phyloP scores from a whole-genome alignment of 148 eudicot species.

The Rhododendron williamsianum region DNA sequence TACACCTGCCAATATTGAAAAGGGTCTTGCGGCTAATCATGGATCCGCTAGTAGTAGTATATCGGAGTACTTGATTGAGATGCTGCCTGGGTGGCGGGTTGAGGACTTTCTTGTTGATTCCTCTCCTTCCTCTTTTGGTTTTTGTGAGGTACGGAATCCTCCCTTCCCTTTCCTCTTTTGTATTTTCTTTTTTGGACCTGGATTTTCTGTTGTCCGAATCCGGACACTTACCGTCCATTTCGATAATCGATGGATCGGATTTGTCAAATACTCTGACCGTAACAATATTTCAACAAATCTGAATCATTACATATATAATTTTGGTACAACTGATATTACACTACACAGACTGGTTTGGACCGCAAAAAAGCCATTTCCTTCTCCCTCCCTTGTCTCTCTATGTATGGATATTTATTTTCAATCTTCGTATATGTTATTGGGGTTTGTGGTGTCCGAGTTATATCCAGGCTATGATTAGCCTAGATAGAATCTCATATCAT shows the following conservation, averaged over 20 bases:
- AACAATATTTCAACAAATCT: no score
- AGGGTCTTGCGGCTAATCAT: not conserved
- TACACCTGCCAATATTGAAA: not conserved
- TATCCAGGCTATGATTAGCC: not conserved
- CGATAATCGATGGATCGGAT: no score
- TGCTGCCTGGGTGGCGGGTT: not conserved
- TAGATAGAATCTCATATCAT: not conserved
- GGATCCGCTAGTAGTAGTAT: not conserved
- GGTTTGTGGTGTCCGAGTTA: not conserved
- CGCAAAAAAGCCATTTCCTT: no score
- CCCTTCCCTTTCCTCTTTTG: not conserved
- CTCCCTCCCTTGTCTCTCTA: not conserved
- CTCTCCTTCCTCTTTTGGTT: not conserved
- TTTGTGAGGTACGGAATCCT: not conserved
- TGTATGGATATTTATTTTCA: not conserved
- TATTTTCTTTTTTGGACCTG: no score
- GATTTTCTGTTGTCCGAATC: not conserved
- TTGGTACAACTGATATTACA: no score
- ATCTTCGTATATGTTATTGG: not conserved
- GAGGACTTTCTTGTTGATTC: not conserved
- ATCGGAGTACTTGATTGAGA: conserved; percentile 4
- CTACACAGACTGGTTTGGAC: no score
- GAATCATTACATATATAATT: no score
- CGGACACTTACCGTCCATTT: not conserved
- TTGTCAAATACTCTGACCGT: no score